Conservation (phyloP, 192 early-diverging fungal species). For the Coemansia sp. region DNA sequence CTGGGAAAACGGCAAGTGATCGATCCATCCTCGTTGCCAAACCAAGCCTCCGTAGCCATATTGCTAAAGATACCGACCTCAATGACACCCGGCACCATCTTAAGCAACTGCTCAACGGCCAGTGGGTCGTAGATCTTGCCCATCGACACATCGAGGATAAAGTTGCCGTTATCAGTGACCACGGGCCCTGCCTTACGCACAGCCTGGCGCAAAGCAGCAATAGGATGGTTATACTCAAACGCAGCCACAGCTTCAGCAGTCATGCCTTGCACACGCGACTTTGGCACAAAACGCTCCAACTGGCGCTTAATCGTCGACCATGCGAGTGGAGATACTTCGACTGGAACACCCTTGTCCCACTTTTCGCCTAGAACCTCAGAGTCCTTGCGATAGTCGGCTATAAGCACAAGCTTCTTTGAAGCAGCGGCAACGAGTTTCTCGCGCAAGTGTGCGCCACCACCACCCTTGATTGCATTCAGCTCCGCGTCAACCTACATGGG, state of each 20-base stretch:
- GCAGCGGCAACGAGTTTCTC: slow-evolving; percentile 91
- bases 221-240: slow-evolving; percentile 48
- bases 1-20: slow-evolving; percentile 50
- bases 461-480: slow-evolving; percentile 94
- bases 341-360: slow-evolving; percentile 88
- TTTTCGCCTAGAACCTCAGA: slow-evolving; percentile 73
- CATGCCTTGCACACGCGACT: slow-evolving; percentile 3
- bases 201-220: slow-evolving; percentile 78
- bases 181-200: slow-evolving; percentile 89
- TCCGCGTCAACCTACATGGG: slow-evolving; percentile 69
- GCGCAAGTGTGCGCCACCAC: slow-evolving; percentile 90
- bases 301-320: slow-evolving; percentile 65
- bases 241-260: neutral
- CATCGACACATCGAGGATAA: slow-evolving; percentile 86
- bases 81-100: slow-evolving; percentile 81
- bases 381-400: slow-evolving; percentile 91
- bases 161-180: slow-evolving; percentile 93
- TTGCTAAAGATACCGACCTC: slow-evolving; percentile 92
- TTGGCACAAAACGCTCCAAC: slow-evolving; percentile 48
- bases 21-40: slow-evolving; percentile 77
- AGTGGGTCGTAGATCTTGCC: slow-evolving; percentile 70
- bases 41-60: slow-evolving; percentile 83
- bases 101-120: slow-evolving; percentile 60
- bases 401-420: slow-evolving; percentile 79
- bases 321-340: slow-evolving; percentile 87